Percentiles rank a stretch among this genome's conserved stretches.
Evolutionary conservation across 78 protist species (phyloP).

Genomic region (Capsaspora owczarzaki): DNA sequence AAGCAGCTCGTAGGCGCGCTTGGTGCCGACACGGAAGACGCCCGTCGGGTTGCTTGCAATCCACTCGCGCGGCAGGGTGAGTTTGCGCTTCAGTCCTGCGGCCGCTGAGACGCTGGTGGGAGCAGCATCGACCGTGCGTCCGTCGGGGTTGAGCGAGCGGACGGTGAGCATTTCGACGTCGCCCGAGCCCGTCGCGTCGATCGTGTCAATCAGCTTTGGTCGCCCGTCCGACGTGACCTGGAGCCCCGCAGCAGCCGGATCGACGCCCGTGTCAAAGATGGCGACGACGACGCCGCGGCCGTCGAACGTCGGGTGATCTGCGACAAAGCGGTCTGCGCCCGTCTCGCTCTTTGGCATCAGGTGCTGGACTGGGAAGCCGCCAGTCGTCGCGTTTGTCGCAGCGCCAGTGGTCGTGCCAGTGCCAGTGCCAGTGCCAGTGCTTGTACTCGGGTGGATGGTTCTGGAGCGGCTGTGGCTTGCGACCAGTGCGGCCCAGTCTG

Average conservation of each 20-base stretch:
- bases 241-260: constrained; percentile 65
- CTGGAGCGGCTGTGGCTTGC: no score
- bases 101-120: no score
- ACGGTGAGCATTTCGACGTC: constrained; percentile 46
- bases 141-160: not conserved
- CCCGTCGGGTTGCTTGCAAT: not conserved
- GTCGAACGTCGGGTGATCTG: not conserved
- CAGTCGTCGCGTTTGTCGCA: no score
- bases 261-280: constrained; percentile 57
- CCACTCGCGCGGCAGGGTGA: not conserved
- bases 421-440: no score
- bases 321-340: not conserved
- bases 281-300: constrained; percentile 31
- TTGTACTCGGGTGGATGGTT: no score
- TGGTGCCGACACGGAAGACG: constrained; percentile 15
- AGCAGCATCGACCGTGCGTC: not conserved
- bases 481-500: no score
- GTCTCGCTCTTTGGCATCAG: constrained; percentile 21
- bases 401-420: no score
- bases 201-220: constrained; percentile 60
- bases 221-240: constrained; percentile 63
- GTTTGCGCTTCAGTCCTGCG: constrained; percentile 23
- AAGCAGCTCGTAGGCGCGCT: constrained; percentile 27
- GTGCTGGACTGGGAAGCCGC: not conserved
- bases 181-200: constrained; percentile 63